Percentiles rank a stretch among this genome's conserved stretches.
Evolutionary conservation across 1,284 basidiomycete species (phyloP).

Genomic region (Boletus sp.): DNA sequence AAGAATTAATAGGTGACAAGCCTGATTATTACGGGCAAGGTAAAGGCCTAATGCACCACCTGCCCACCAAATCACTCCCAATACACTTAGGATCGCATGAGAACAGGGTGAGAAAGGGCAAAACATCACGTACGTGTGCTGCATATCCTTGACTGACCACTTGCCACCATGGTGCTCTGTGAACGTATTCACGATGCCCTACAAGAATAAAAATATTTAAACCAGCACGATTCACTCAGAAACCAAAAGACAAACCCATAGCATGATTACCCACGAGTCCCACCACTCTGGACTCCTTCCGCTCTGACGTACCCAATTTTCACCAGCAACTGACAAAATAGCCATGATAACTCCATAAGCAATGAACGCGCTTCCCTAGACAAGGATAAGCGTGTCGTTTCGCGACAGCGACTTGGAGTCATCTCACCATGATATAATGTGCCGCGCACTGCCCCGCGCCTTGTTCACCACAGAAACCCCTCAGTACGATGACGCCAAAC

Average conservation of each 20-base stretch:
- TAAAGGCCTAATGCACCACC: constrained; percentile 88
- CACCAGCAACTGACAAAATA: constrained; percentile 79
- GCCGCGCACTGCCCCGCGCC: constrained; percentile 80
- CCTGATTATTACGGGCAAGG: constrained; percentile 78
- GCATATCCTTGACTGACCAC: constrained; percentile 93
- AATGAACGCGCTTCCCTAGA: constrained; percentile 75
- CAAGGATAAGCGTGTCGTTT: neutral
- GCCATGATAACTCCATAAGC: constrained; percentile 84
- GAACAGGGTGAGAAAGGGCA: neutral
- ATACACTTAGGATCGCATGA: constrained; percentile 32
- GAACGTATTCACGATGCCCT: constrained; percentile 79
- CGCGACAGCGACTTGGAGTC: neutral
- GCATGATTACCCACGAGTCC: constrained; percentile 85
- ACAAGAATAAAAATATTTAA: constrained; percentile 1
- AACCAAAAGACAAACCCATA: constrained; percentile 61
- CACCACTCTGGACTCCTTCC: constrained; percentile 84
- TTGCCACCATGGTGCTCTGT: constrained; percentile 80
- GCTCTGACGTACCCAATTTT: constrained; percentile 73
- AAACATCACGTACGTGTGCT: constrained; percentile 69
- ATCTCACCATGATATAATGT: constrained; percentile 82
- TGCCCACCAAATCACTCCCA: constrained; percentile 71
- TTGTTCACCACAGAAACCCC: constrained; percentile 68
- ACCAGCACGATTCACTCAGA: neutral
- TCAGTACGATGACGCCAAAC: constrained; percentile 64
- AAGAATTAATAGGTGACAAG: constrained; percentile 20